These are phyloP conservation scores for Ophiostoma quercus DNA, from an alignment of 2,329 filamentous ascomycete species.

Conservation along the genomic window DNA sequence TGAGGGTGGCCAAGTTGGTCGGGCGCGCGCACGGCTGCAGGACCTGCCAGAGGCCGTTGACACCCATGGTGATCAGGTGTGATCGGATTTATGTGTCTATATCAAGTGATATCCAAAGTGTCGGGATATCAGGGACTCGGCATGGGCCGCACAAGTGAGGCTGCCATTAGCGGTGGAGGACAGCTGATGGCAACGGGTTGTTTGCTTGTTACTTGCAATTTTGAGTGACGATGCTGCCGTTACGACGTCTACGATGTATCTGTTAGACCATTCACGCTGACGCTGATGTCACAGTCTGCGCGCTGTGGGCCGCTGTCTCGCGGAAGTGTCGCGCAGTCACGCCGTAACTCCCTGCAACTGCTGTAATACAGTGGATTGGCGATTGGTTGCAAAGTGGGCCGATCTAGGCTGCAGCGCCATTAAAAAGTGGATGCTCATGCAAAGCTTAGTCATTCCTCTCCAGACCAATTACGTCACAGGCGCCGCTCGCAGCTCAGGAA, in stretches of 20 bases:
- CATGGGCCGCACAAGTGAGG: conserved; percentile 13
- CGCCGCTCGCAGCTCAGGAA: background rate
- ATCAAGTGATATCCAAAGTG: background rate
- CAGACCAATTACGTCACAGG: conserved; percentile 7
- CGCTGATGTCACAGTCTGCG: background rate
- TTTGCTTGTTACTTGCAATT: background rate
- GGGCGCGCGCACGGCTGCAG: conserved; percentile 91
- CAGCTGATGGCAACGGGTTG: background rate
- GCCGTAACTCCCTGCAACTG: background rate
- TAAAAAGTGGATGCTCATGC: background rate
- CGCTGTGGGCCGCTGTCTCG: conserved; percentile 12
- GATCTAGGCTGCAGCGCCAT: conserved; percentile 7
- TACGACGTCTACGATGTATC: background rate
- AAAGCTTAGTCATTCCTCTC: background rate
- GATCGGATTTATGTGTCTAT: background rate
- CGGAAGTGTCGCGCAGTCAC: conserved; percentile 27
- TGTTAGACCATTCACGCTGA: background rate
- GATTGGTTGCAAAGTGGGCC: conserved; percentile 2
- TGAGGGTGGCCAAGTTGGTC: conserved; percentile 92
- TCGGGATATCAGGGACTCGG: background rate
- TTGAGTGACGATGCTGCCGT: background rate
- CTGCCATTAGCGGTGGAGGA: conserved; percentile 11
- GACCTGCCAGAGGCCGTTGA: conserved; percentile 95
- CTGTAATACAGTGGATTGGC: background rate
- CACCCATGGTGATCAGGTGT: conserved; percentile 65